phyloP scores from a whole-genome alignment of 352 stramenopile genomes.

The Globisporangium middletonii region DNA sequence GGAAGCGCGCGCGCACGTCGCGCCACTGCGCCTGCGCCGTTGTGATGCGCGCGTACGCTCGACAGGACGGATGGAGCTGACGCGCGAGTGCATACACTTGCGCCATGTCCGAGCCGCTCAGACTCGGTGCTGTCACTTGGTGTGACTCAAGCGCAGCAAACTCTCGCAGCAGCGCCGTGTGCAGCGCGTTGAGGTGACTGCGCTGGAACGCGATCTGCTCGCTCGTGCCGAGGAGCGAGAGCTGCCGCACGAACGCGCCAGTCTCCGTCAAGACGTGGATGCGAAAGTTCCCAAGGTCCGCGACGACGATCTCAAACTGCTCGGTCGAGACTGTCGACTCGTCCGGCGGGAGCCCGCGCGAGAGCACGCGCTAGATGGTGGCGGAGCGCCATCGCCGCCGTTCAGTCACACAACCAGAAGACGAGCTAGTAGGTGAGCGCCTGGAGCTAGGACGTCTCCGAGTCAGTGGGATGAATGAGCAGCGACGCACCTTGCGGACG shows the following conservation, averaged over 20 bases:
- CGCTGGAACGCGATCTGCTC: slow-evolving; percentile 41
- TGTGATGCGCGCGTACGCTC: slow-evolving; percentile 32
- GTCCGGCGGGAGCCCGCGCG: slow-evolving; percentile 25
- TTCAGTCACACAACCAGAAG: background rate
- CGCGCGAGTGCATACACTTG: slow-evolving; percentile 28
- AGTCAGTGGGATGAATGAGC: too few relatives aligned
- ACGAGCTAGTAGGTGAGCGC: too few relatives aligned
- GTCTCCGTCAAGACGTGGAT: slow-evolving; percentile 65
- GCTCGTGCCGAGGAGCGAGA: slow-evolving; percentile 39
- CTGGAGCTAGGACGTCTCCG: too few relatives aligned
- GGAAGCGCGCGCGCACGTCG: slow-evolving; percentile 25
- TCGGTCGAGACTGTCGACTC: slow-evolving; percentile 43
- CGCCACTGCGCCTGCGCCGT: slow-evolving; percentile 23
- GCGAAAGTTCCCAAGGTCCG: slow-evolving; percentile 59
- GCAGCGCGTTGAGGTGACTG: slow-evolving; percentile 22
- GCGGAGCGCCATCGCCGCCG: too few relatives aligned
- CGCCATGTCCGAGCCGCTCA: slow-evolving; percentile 23
- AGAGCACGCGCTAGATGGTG: slow-evolving; percentile 26
- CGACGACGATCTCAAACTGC: slow-evolving; percentile 63
- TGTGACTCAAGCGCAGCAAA: slow-evolving; percentile 18
- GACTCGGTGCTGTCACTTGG: slow-evolving; percentile 7
- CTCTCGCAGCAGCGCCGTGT: slow-evolving; percentile 21
- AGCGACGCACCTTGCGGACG: slow-evolving; percentile 43
- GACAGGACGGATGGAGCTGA: slow-evolving; percentile 34
- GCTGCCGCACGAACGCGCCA: slow-evolving; percentile 37